These are phyloP conservation scores for Paulownia fortunei DNA, from an alignment of 257 asterid genomes.

Conservation along the genomic window DNA sequence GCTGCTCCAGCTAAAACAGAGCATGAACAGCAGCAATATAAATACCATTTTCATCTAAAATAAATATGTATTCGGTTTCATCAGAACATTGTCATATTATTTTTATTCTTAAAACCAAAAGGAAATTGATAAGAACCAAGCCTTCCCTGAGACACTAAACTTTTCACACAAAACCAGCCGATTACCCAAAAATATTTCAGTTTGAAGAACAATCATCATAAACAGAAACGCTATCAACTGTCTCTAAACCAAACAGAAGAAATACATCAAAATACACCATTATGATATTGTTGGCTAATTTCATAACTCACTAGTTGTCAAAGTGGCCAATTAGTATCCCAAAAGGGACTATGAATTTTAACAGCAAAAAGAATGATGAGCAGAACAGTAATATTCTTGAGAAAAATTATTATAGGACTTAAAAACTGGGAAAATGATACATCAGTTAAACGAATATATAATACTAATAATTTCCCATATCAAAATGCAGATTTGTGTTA, in stretches of 20 bases:
- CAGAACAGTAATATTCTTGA: background rate
- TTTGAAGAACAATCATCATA: background rate
- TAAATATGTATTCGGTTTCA: background rate
- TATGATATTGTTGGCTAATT: background rate
- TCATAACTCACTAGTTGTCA: background rate
- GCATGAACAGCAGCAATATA: too few species aligned
- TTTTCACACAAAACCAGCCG: background rate
- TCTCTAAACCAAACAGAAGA: background rate
- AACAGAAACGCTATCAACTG: background rate
- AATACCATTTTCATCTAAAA: too few species aligned
- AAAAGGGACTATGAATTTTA: background rate
- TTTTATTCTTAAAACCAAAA: background rate
- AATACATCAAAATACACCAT: background rate
- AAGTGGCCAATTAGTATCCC: background rate
- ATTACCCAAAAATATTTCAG: background rate
- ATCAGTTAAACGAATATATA: background rate
- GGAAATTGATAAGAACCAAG: background rate
- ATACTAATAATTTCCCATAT: background rate
- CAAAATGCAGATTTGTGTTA: background rate
- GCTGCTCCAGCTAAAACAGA: too few species aligned
- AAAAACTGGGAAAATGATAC: background rate
- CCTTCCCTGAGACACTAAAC: background rate
- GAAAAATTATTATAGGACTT: background rate
- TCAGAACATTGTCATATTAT: background rate
- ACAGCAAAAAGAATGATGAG: background rate